Base-by-base conservation (phyloP, 345 rosid species). In the Excoecaria cochinchinensis region DNA sequence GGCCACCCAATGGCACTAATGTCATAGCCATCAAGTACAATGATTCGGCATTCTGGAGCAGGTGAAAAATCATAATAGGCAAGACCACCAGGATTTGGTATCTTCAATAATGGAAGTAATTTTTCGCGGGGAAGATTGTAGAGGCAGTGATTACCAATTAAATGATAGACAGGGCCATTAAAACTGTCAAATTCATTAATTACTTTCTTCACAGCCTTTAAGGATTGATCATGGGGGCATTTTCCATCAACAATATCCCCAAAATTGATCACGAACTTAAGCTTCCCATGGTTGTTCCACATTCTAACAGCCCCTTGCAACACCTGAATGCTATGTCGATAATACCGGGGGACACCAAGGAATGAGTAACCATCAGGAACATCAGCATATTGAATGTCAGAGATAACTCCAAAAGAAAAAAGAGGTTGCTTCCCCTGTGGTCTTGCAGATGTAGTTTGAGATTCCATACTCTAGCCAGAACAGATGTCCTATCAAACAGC, bases 131-230 rank as follows among this genome's bases (percentile, higher is more conserved):
- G 91, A 80, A 95, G 97, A 80, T 95, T 95, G 85, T 95, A 95
- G n/a, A 93, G 92, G 71, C 98, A 93, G 76, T 95, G 99, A 74
- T 95, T 93, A 12, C 98, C 99, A 68, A 95, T 93, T 91, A 93
- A 77, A 75, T 95, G 99, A 87, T 89, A 87, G 24, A 87, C 85
- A 0, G 90, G 87, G n/a, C 97, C 94, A 5, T 82, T 70, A 73
- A 93, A 90, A 46, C 89, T 90, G 48, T 86, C 82, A 46, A 91
- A 89, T 61, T 93, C 96, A 55, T 21, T 8, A 19, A 69, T 84
- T 6, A 93, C 74, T 79, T 83, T 89, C 83, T 83, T 82, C 36
- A 90, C 89, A 22, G 87, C 79, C 73, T 78, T 63, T 50, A 89
- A 69, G 6, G 99, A 95, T 76, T 86, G 84, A 52, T 88, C 88